A percentile compares a stretch with the other conserved stretches of the same genome.
Evolutionary conservation across 352 stramenopile genomes (phyloP).

Genomic region (Phytopythium aichiense): DNA sequence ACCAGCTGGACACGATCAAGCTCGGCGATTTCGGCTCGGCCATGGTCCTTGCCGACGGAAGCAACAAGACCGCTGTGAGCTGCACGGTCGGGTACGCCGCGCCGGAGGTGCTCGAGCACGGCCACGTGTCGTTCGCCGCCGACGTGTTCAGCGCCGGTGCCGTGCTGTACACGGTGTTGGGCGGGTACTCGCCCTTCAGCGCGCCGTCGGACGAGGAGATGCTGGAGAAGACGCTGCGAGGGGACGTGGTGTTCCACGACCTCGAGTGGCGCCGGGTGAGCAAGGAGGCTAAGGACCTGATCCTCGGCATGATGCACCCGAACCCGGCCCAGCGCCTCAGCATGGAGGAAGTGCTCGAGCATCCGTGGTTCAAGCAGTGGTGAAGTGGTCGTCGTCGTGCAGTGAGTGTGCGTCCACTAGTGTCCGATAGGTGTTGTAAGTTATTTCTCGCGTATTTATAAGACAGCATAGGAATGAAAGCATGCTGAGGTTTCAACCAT

Average conservation of each 20-base stretch:
- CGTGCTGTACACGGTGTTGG: conserved; percentile 64
- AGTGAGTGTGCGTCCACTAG: neutral
- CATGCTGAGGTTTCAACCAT: neutral
- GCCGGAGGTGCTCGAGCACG: conserved; percentile 53
- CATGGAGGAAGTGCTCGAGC: conserved; percentile 66
- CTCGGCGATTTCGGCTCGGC: conserved; percentile 73
- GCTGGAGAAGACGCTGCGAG: conserved; percentile 38
- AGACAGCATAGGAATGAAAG: neutral
- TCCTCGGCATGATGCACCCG: conserved; percentile 52
- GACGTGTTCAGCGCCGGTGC: conserved; percentile 76
- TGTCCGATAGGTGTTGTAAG: conserved; percentile 1
- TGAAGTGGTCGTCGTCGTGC: conserved; percentile 7
- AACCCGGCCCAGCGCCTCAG: conserved; percentile 35
- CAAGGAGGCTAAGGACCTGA: conserved; percentile 49
- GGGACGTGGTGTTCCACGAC: conserved; percentile 54
- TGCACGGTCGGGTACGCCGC: conserved; percentile 77
- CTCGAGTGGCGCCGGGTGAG: conserved; percentile 48
- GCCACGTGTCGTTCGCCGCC: conserved; percentile 49
- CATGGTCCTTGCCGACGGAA: conserved; percentile 34
- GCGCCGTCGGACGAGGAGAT: conserved; percentile 57
- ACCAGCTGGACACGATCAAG: conserved; percentile 51
- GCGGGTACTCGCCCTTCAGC: conserved; percentile 65
- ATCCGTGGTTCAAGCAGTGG: conserved; percentile 51
- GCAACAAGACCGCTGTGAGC: conserved; percentile 35
- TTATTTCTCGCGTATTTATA: conserved; percentile 5